phyloP scores from a whole-genome alignment of 2,329 filamentous ascomycete genomes.

The Penicillium psychrosexuale region DNA sequence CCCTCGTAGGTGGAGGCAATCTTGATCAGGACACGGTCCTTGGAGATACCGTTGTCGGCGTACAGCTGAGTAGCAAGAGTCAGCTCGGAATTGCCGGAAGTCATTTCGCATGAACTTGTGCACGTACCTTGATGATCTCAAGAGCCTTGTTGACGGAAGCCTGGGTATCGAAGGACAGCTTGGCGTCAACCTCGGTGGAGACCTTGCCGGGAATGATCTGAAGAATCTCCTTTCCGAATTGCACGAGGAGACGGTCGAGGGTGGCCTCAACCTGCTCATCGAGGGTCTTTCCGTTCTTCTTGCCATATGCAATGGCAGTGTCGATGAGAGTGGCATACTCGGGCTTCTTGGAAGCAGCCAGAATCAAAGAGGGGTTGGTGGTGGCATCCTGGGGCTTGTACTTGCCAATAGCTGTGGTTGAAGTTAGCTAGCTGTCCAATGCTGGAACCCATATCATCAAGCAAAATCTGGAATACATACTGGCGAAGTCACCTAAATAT shows the following conservation, averaged over 20 bases:
- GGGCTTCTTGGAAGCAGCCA: conserved; percentile 95
- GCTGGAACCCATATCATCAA: conserved; percentile 6
- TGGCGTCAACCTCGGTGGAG: conserved; percentile 96
- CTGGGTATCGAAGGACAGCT: conserved; percentile 93
- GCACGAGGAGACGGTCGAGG: conserved; percentile 89
- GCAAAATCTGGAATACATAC: conserved; percentile 51
- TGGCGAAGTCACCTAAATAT: conserved; percentile 67
- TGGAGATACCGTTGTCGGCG: conserved; percentile 83
- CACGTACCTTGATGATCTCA: conserved; percentile 81
- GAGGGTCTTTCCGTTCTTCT: conserved; percentile 64
- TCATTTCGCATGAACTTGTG: background rate
- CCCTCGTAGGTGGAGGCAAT: conserved; percentile 99
- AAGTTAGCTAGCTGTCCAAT: conserved; percentile 12
- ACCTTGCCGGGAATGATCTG: conserved; percentile 97
- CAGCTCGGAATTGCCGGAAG: background rate
- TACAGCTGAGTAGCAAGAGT: conserved; percentile 66
- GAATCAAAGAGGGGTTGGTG: conserved; percentile 98
- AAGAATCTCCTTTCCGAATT: conserved; percentile 97
- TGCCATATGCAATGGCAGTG: conserved; percentile 77
- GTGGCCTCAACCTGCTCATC: conserved; percentile 85
- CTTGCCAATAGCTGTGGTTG: conserved; percentile 79
- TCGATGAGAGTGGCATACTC: conserved; percentile 95
- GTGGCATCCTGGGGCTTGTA: conserved; percentile 99
- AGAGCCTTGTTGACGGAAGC: conserved; percentile 92
- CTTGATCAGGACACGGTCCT: conserved; percentile 97